A percentile compares a stretch with the other conserved stretches of the same genome.
Conservation (phyloP, 768 basidiomycete genomes). For the Pisolithus orientalis region DNA sequence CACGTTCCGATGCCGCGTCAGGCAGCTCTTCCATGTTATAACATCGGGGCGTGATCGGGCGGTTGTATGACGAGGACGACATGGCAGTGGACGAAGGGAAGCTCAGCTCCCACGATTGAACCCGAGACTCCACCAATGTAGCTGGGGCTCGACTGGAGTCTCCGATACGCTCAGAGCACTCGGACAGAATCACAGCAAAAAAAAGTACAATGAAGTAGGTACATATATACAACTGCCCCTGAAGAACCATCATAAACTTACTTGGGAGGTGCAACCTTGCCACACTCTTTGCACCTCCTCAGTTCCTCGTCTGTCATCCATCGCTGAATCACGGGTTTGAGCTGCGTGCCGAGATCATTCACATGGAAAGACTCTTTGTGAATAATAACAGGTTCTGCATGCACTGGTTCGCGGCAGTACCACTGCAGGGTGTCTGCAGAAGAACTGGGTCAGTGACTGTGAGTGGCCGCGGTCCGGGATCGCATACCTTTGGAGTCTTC, state of each 20-base stretch:
- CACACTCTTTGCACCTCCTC: conserved; percentile 70
- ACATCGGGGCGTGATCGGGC: conserved; percentile 31
- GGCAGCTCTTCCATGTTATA: conserved; percentile 40
- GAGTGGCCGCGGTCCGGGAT: neutral
- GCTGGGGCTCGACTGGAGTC: too few species aligned
- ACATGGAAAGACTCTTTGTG: conserved; percentile 83
- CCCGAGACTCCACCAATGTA: too few species aligned
- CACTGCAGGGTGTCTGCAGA: conserved; percentile 81
- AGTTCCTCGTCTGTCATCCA: conserved; percentile 68
- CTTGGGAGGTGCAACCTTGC: conserved; percentile 53
- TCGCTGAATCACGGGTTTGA: conserved; percentile 83
- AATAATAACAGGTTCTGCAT: conserved; percentile 66
- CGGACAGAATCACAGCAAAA: too few species aligned
- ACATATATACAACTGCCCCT: neutral
- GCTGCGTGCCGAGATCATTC: conserved; percentile 85
- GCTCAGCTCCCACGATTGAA: too few species aligned
- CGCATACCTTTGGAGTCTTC: conserved; percentile 62
- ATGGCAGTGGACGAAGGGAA: neutral
- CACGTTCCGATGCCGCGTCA: conserved; percentile 32
- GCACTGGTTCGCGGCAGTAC: conserved; percentile 72
- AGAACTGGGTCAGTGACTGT: neutral
- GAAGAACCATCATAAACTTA: conserved; percentile 15
- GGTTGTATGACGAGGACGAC: neutral
- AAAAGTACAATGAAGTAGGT: neutral
- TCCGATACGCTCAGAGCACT: too few species aligned